Conservation (phyloP, 441 rosid genomes). For the Pelargonium fulgidum region DNA sequence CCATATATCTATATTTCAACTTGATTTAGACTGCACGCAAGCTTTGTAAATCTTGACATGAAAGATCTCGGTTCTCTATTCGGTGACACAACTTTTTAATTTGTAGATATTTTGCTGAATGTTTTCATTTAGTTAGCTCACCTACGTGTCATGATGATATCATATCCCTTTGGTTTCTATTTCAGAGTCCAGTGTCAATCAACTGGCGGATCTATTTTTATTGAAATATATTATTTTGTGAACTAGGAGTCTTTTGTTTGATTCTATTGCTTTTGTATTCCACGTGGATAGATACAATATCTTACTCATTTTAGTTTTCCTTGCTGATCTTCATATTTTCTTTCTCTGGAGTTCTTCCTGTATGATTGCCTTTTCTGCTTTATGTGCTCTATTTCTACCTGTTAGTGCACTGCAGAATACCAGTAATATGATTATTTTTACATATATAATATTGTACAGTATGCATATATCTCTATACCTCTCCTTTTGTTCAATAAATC, state of each 20-base stretch:
- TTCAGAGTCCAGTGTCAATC: too few relatives aligned
- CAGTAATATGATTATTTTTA: background rate
- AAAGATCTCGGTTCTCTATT: background rate
- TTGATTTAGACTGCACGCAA: background rate
- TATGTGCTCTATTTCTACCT: background rate
- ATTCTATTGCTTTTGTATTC: background rate
- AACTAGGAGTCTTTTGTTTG: background rate
- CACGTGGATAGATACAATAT: background rate
- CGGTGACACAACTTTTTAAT: background rate
- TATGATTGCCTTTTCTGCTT: background rate
- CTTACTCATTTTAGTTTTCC: background rate
- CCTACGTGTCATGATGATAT: too few relatives aligned
- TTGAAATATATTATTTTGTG: background rate
- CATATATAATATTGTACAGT: background rate
- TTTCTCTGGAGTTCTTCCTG: background rate
- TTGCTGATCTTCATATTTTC: background rate
- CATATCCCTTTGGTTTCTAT: background rate
- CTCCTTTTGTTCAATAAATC: constrained; percentile 24
- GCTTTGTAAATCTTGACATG: constrained; percentile 5
- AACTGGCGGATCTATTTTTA: background rate
- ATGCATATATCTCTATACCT: constrained; percentile 14
- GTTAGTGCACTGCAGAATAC: background rate
- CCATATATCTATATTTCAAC: background rate
- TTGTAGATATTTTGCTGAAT: background rate
- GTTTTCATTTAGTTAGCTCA: background rate